These are phyloP conservation scores for Helichrysum umbraculigerum DNA, from an alignment of 129 eudicot species.

Conservation along the genomic window DNA sequence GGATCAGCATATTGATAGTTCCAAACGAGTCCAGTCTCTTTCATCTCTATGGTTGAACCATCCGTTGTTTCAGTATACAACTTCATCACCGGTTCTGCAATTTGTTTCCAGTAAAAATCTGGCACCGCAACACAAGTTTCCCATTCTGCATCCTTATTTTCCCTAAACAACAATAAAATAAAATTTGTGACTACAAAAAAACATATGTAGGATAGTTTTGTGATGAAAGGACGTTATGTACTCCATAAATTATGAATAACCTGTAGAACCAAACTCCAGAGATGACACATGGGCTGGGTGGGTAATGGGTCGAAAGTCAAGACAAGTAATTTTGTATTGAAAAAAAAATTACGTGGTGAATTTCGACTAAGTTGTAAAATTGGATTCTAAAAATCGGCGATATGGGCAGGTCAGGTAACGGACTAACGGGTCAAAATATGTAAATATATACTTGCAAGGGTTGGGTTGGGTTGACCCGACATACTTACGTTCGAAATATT, in stretches of 20 bases:
- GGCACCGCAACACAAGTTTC: slow-evolving; percentile 69
- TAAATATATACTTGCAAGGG: too few species aligned
- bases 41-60: slow-evolving; percentile 77
- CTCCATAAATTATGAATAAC: not conserved
- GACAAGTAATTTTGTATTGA: not conserved
- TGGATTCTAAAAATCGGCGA: not conserved
- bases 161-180: slow-evolving; percentile 39
- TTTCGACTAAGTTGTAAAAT: not conserved
- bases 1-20: slow-evolving; percentile 88
- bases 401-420: not conserved
- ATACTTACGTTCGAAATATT: too few species aligned
- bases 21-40: slow-evolving; percentile 92
- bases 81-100: slow-evolving; percentile 85
- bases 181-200: not conserved
- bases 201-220: not conserved
- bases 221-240: not conserved
- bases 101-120: slow-evolving; percentile 85
- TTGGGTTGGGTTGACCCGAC: too few species aligned
- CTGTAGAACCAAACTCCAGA: not conserved
- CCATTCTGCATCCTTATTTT: slow-evolving; percentile 62
- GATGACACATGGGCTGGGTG: not conserved
- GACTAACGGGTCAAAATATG: not conserved
- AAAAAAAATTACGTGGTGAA: not conserved
- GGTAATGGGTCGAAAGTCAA: not conserved
- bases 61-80: slow-evolving; percentile 86